Base-by-base conservation (phyloP, 495 filamentous ascomycete genomes). In the Trichoderma gamsii region DNA sequence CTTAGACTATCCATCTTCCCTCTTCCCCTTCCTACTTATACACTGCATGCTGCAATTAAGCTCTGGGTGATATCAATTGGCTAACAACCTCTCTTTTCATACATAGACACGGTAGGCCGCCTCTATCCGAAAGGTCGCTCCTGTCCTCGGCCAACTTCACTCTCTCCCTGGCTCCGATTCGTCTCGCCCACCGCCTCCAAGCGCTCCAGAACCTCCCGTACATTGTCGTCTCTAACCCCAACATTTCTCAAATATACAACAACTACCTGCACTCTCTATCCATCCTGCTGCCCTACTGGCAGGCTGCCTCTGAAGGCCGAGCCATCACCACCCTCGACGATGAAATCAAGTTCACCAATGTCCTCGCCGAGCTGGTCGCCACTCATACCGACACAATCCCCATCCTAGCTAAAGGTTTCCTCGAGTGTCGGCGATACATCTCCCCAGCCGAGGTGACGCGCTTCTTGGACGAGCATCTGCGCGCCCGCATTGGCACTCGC, bases 171-270 rank as follows among this genome's bases (percentile, higher is more conserved):
- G 88, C 97, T 41, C 95, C 95, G 18, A 89, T 93, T 67, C 91
- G 95, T n/a, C 86, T 99, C 18, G 96, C 95, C 3, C 92, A 95
- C 73, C 92, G 95, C 46, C 95, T 98, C 63, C 89, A 97, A 77
- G 90, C 91, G 2, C 79, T 99, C 15, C 88, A 94, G 67, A 97
- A 96, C 78, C 86, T 99, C 4, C 96, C 95, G 1, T 99, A 91
- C 78, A 99, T 99, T 73, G 93, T 99, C 61, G 95, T 99, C 21
- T 92, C 94, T 0, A 98, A 98, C 76, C 91, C 92, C 1, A 90
- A 97, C 73, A 91, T 98, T 66, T 88, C 89, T 41, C 87, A 87
- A 70, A 98, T 99, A 67, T 97, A 97, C 80, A 86, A 90, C 74
- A 97, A 97, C 78, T 99, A 99, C 78, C 79, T 94, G 51, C 93